Percentiles rank a stretch among this genome's conserved stretches.
Evolutionary conservation across 805 yeast species (phyloP).

Genomic region (Wickerhamomyces silvicola): DNA sequence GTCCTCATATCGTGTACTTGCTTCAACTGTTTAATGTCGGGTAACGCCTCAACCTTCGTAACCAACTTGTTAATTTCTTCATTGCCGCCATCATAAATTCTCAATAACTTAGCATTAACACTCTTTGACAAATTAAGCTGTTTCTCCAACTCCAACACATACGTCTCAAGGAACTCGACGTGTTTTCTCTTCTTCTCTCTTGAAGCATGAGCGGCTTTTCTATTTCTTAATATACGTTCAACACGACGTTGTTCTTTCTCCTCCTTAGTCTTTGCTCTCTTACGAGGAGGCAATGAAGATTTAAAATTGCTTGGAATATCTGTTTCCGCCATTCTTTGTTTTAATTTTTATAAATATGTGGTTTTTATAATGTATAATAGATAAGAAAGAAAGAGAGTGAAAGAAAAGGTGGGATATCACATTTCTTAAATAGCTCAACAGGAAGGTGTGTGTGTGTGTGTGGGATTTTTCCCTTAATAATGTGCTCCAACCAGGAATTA

Average conservation of each 20-base stretch:
- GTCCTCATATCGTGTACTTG: conserved; percentile 14
- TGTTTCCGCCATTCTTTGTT: conserved; percentile 18
- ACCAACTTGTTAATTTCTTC: conserved; percentile 12
- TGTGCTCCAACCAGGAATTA: too few relatives aligned
- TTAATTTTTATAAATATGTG: too few relatives aligned
- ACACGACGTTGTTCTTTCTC: conserved; percentile 95
- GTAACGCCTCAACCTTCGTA: conserved; percentile 10
- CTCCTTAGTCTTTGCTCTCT: conserved; percentile 92
- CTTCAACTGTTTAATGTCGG: conserved; percentile 18
- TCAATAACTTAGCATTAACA: conserved; percentile 12
- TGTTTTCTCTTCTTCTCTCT: conserved; percentile 94
- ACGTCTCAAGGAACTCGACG: conserved; percentile 69
- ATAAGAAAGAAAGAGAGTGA: too few relatives aligned
- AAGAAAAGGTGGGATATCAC: too few relatives aligned
- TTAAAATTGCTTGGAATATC: conserved; percentile 33
- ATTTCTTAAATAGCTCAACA: too few relatives aligned
- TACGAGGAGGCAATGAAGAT: conserved; percentile 79
- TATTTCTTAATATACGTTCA: conserved; percentile 86
- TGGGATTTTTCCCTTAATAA: too few relatives aligned
- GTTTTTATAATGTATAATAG: too few relatives aligned
- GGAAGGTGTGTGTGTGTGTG: too few relatives aligned
- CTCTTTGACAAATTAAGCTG: conserved; percentile 13
- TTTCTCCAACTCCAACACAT: conserved; percentile 21
- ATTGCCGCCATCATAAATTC: conserved; percentile 15
- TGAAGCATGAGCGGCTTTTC: conserved; percentile 97